Percentiles rank a stretch among this genome's conserved stretches.
These are phyloP conservation scores for Tolypocladium endophyticum DNA, from an alignment of 2,329 filamentous ascomycete species.

Conservation along the genomic window DNA sequence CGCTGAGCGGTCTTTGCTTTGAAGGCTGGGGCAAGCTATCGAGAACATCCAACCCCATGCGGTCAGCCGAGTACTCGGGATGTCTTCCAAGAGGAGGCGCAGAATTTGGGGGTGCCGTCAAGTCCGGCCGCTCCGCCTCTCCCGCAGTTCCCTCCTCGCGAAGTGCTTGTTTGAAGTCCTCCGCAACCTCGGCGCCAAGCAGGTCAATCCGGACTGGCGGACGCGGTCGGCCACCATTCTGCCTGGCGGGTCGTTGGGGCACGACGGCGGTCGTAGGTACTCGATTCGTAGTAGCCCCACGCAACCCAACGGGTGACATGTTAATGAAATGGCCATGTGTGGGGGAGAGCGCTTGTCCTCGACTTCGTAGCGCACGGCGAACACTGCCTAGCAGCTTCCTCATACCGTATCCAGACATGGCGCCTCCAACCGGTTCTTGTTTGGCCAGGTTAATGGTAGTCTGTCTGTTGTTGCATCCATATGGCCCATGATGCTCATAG, in stretches of 20 bases:
- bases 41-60: conserved; percentile 28
- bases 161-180: conserved; percentile 69
- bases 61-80: conserved; percentile 31
- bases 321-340: conserved; percentile 37
- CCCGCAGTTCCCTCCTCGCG: conserved; percentile 53
- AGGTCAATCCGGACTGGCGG: conserved; percentile 65
- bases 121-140: conserved; percentile 11
- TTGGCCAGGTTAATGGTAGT: conserved; percentile 42
- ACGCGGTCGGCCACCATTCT: conserved; percentile 33
- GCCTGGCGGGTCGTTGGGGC: conserved; percentile 38
- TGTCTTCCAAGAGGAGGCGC: conserved; percentile 17
- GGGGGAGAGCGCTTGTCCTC: conserved; percentile 31
- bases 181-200: conserved; percentile 65
- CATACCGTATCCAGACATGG: conserved; percentile 64
- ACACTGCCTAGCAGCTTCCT: conserved; percentile 81
- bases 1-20: conserved; percentile 34
- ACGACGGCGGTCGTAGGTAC: conserved; percentile 51
- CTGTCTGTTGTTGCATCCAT: conserved; percentile 33
- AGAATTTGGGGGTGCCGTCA: conserved; percentile 12
- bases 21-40: conserved; percentile 21
- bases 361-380: conserved; percentile 65
- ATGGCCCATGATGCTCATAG: conserved; percentile 41
- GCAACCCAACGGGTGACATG: conserved; percentile 36
- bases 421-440: conserved; percentile 38
- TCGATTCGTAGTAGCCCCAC: conserved; percentile 45